Base-by-base conservation (phyloP, 208 protist genomes). In the Acanthamoeba lenticulata region DNA sequence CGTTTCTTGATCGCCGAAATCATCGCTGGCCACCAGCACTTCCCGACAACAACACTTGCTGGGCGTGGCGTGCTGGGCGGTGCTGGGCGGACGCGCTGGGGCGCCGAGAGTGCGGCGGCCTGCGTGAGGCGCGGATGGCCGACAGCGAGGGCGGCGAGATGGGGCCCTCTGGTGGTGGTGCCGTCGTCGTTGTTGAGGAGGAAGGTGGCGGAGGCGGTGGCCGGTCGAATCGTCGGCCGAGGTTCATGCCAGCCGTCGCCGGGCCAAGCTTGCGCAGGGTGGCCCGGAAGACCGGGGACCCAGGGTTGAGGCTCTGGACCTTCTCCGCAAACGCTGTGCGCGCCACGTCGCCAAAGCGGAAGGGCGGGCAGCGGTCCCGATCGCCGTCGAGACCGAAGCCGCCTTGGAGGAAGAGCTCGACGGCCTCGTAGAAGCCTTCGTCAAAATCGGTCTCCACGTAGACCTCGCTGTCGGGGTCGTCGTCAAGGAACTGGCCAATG, bases 381-480 rank as follows among this genome's bases (percentile, higher is more conserved):
- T 85, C 45, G 24, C 11, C 24, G 27, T 57, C 74, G 11, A 24
- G n/a, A 17, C 5, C 36, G 38, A 77, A 85, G 45, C 45, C 42
- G 3, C 55, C n/a, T 15, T 27, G 19, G 74, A 85, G 74, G 38
- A 85, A 55, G 32, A 85, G 29, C 42, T 85, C 74, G 17, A 17
- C 7, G 24, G 74, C 74, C 32, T 85, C 74, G 44, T 36, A n/a
- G 32, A 85, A 85, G 6, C 74, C 74, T 29, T 85, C 74, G 11
- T 9, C 74, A 85, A 85, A 85, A 24, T 85, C 74, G 17, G 74
- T 85, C n/a, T 85, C 74, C 40, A 85, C 2, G 74, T 85, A 85
- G 44, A 85, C n/a, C 74, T 85, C 74, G 74, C 45, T 85, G 74
- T n/a, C n/a, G n/a, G 74, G 19, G 11, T 13, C 38, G 45, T 85